These are phyloP conservation scores for Pezicula neosporulosa DNA, from an alignment of 2,329 filamentous ascomycete species.

Conservation along the genomic window DNA sequence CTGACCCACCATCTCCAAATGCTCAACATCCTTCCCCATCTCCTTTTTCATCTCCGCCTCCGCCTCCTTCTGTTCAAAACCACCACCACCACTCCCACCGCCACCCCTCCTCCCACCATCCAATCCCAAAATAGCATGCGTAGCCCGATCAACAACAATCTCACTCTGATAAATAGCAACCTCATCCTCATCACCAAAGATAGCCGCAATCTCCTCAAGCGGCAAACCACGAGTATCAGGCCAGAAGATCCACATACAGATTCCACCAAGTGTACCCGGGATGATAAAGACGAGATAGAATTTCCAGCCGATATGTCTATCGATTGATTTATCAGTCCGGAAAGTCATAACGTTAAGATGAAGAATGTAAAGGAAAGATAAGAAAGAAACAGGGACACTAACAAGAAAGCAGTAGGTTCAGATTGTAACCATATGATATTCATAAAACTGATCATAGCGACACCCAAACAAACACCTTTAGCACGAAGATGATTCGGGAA, in stretches of 20 bases:
- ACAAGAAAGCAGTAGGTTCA: not conserved
- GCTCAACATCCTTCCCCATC: too few species aligned
- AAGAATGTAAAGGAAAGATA: not conserved
- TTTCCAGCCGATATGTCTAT: slow-evolving; percentile 1
- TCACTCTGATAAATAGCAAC: not conserved
- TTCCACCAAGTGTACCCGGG: slow-evolving; percentile 12
- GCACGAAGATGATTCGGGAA: slow-evolving; percentile 8
- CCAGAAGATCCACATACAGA: slow-evolving; percentile 59
- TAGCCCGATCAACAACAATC: not conserved
- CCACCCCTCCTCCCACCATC: too few species aligned
- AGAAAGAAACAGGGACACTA: not conserved
- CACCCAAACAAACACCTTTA: slow-evolving; percentile 2
- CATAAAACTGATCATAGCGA: not conserved
- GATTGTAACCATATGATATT: not conserved
- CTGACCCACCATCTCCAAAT: too few species aligned
- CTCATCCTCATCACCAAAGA: slow-evolving; percentile 4
- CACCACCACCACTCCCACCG: too few species aligned
- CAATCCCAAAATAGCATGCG: not conserved
- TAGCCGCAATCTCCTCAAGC: slow-evolving; percentile 56
- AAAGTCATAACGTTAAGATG: too few species aligned
- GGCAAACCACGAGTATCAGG: slow-evolving; percentile 61
- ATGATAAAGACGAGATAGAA: slow-evolving; percentile 3
- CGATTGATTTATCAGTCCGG: too few species aligned
- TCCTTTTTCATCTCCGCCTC: too few species aligned
- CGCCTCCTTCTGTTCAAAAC: too few species aligned